Evolutionary conservation across 805 yeast genomes (phyloP).

Genomic region (Nakazawaea wickerhamii): DNA sequence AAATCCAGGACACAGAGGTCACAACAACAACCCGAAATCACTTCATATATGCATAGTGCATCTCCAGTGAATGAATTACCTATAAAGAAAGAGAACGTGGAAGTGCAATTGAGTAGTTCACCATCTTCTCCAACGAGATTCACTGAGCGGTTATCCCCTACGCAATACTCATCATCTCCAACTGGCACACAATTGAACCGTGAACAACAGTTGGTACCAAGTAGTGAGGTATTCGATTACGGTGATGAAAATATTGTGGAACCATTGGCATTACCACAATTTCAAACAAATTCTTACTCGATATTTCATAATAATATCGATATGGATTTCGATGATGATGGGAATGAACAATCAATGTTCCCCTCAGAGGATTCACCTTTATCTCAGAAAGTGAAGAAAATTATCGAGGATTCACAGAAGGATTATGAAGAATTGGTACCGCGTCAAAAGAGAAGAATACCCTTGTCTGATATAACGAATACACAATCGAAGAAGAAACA

Average conservation of each 20-base stretch:
- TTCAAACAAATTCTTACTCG: slow-evolving; percentile 3
- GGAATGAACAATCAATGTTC: not conserved
- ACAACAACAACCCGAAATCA: not conserved
- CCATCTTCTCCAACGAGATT: not conserved
- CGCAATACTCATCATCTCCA: slow-evolving; percentile 2
- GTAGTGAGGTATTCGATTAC: not conserved
- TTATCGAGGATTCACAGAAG: slow-evolving; percentile 8
- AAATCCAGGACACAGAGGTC: not conserved
- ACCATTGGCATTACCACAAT: not conserved
- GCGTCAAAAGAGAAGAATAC: slow-evolving; percentile 1
- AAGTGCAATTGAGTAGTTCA: not conserved
- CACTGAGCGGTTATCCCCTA: not conserved
- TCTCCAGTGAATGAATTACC: not conserved
- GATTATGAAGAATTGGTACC: slow-evolving; percentile 5
- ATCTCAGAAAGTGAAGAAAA: slow-evolving; percentile 1
- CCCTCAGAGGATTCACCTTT: slow-evolving; percentile 3
- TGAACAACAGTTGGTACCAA: not conserved
- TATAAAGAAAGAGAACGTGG: not conserved
- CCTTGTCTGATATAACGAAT: slow-evolving; percentile 9
- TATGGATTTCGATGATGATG: slow-evolving; percentile 7
- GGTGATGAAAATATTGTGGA: not conserved
- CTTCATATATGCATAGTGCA: not conserved
- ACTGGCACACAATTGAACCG: not conserved
- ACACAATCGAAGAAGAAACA: not conserved
- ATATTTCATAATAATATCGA: slow-evolving; percentile 9